These are phyloP conservation scores for Apiotrichum siamense DNA, from an alignment of 1,284 basidiomycete genomes.

Conservation along the genomic window DNA sequence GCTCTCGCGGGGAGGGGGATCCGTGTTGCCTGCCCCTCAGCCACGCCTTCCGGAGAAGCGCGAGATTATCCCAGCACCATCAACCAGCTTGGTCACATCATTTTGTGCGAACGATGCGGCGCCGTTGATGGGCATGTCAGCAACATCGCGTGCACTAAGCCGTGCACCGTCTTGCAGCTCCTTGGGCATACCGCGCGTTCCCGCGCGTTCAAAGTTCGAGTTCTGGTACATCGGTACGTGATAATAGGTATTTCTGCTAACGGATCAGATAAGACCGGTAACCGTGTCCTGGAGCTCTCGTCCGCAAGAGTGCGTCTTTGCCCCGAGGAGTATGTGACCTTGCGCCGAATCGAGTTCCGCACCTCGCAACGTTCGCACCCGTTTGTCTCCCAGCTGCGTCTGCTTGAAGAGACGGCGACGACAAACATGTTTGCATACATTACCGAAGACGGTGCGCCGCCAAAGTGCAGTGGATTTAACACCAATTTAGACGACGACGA, in stretches of 20 bases:
- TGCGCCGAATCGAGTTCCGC: slow-evolving; percentile 40
- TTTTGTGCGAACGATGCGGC: no score
- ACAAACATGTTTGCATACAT: slow-evolving; percentile 30
- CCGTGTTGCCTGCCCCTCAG: not conserved
- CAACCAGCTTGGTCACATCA: no score
- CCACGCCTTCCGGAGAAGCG: no score
- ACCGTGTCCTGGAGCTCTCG: slow-evolving; percentile 19
- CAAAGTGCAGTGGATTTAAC: slow-evolving; percentile 36
- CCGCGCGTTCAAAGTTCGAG: slow-evolving; percentile 21
- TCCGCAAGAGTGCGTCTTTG: slow-evolving; percentile 33
- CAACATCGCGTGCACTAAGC: no score
- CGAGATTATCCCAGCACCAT: no score
- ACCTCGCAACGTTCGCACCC: slow-evolving; percentile 28
- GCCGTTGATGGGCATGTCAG: no score
- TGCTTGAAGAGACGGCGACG: slow-evolving; percentile 23
- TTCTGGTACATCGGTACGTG: slow-evolving; percentile 45
- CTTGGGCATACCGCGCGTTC: no score
- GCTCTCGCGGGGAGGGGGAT: not conserved
- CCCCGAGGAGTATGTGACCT: slow-evolving; percentile 31
- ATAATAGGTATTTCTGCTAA: not conserved
- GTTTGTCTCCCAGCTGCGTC: slow-evolving; percentile 28
- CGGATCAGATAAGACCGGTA: slow-evolving; percentile 25
- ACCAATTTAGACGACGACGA: not conserved
- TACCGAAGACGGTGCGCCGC: slow-evolving; percentile 39
- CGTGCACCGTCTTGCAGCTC: no score